Base-by-base conservation (phyloP, 768 basidiomycete species). In the Psilocybe cyanescens region DNA sequence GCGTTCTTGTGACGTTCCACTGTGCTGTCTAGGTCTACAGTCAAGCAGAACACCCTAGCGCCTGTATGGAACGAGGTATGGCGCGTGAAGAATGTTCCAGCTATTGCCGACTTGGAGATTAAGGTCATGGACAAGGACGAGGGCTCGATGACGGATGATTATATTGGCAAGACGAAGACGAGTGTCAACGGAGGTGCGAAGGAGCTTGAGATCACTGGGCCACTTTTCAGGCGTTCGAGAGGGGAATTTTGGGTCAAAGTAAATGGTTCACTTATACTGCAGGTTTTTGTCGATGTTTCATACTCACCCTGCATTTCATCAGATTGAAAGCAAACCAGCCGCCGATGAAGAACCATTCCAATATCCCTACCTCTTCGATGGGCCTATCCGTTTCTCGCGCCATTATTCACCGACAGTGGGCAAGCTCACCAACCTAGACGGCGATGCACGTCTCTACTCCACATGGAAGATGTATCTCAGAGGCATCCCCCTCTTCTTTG, bases 51-150 rank as follows among this genome's bases (percentile, higher is more conserved):
- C 49, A 86, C 85, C 6, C 71, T 86, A 17, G 65, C 75, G 0
- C 91, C 91, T 0, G 86, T 90, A 17, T 92, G 91, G 91, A 88
- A 93, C 67, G 91, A 91, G 68, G 63, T 78, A 8, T 92, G 91
- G 91, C 75, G 76, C 35, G 74, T 92, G 63, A 89, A 86, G 74
- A 91, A 90, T 67, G 90, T 92, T 12, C 91, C 91, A 0, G 71
- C 70, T 4, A 81, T 76, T n/a, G 90, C 90, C 7, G 78, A 75
- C 28, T 72, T 93, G 7, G 70, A 75, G 4, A 83, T 92, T n/a
- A 74, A 82, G 46, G 77, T 93, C n/a, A 72, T 85, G 59, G 89
- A 91, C 70, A 91, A 92, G 67, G 88, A 92, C 67, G 81, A 83
- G 41, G 83, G 81, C 14, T 73, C 77, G 0, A 71, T 81, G 35